Percentiles rank a stretch among this genome's conserved stretches.
Evolutionary conservation across 2,329 filamentous ascomycete species (phyloP).

Genomic region (Blastomyces parvus): DNA sequence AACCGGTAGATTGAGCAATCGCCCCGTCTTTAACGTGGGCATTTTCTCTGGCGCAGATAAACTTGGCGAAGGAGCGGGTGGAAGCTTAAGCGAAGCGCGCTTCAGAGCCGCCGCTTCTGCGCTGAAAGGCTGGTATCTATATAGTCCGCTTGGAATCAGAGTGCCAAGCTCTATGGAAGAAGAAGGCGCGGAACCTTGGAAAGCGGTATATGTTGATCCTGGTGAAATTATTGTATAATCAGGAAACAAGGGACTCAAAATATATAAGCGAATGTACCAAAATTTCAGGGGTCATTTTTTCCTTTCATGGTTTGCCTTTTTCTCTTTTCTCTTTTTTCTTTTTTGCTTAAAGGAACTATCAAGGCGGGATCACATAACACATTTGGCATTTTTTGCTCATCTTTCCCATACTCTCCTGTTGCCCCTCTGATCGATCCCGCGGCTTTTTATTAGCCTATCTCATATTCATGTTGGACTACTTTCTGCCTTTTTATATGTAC

Average conservation of each 20-base stretch:
- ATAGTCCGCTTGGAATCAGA: conserved; percentile 62
- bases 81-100: conserved; percentile 67
- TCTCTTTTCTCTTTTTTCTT: not conserved
- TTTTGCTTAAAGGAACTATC: too few species aligned
- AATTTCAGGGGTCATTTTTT: not conserved
- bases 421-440: not conserved
- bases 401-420: not conserved
- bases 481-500: not conserved
- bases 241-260: conserved; percentile 13
- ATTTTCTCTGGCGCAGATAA: conserved; percentile 88
- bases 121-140: conserved; percentile 92
- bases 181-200: conserved; percentile 53
- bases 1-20: conserved; percentile 74
- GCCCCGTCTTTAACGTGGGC: conserved; percentile 86
- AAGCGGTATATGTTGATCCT: conserved; percentile 58
- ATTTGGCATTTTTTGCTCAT: not conserved
- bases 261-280: conserved; percentile 11
- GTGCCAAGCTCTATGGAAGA: conserved; percentile 62
- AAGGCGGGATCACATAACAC: conserved; percentile 4
- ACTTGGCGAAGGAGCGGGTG: conserved; percentile 78
- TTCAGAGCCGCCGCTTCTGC: conserved; percentile 72
- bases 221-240: conserved; percentile 55
- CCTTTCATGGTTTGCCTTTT: too few species aligned
- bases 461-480: not conserved
- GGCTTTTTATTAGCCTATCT: not conserved